These are phyloP conservation scores for Aegilops longissima DNA, from an alignment of 176 grass and related monocot genomes.

Conservation along the genomic window DNA sequence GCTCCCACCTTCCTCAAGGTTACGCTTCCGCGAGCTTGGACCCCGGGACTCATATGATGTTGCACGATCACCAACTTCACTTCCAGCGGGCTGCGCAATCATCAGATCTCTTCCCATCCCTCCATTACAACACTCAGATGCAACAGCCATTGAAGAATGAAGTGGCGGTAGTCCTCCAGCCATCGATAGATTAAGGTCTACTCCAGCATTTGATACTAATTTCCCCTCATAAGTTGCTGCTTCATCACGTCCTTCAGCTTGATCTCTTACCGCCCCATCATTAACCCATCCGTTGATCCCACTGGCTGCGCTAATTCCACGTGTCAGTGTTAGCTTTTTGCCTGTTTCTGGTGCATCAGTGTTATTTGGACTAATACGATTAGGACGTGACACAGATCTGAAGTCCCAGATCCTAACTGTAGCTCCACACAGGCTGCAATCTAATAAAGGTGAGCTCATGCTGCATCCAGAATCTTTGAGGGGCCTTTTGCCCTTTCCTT, in stretches of 20 bases:
- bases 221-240: slow-evolving; percentile 68
- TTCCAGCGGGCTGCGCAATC: slow-evolving; percentile 93
- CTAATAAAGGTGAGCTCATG: slow-evolving; percentile 87
- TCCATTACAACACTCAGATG: slow-evolving; percentile 51
- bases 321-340: slow-evolving; percentile 61
- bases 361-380: slow-evolving; percentile 63
- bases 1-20: slow-evolving; percentile 95
- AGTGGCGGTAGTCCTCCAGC: slow-evolving; percentile 73
- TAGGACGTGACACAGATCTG: slow-evolving; percentile 56
- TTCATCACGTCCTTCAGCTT: slow-evolving; percentile 70
- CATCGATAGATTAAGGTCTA: slow-evolving; percentile 92
- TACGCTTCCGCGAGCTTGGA: slow-evolving; percentile 88
- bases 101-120: slow-evolving; percentile 94
- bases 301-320: slow-evolving; percentile 83
- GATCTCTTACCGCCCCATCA: slow-evolving; percentile 56
- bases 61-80: slow-evolving; percentile 95
- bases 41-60: slow-evolving; percentile 90
- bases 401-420: slow-evolving; percentile 86
- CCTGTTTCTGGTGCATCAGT: slow-evolving; percentile 59
- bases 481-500: slow-evolving; percentile 67
- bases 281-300: slow-evolving; percentile 86
- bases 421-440: slow-evolving; percentile 89
- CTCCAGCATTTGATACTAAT: slow-evolving; percentile 71
- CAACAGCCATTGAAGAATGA: slow-evolving; percentile 47
- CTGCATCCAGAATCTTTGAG: slow-evolving; percentile 72